Percentiles rank a stretch among this genome's conserved stretches.
phyloP scores from a whole-genome alignment of 2,329 filamentous ascomycete species.

The Coleophoma eucalyptorum region DNA sequence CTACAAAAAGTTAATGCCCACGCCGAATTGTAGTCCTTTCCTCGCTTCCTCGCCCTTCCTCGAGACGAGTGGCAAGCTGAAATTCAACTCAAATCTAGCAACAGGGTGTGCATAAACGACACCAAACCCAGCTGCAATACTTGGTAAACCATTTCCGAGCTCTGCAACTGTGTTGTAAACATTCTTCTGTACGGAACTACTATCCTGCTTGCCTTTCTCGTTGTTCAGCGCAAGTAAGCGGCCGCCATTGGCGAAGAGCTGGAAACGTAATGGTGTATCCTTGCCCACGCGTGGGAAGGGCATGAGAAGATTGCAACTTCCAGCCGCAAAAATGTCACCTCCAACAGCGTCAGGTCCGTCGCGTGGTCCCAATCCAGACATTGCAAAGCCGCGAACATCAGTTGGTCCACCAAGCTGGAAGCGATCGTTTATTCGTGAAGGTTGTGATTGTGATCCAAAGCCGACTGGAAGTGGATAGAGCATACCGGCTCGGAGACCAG shows the following conservation, averaged over 20 bases:
- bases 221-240: constrained; percentile 74
- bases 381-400: constrained; percentile 89
- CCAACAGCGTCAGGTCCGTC: constrained; percentile 84
- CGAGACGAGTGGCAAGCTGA: constrained; percentile 79
- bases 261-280: constrained; percentile 80
- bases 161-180: constrained; percentile 61
- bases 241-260: constrained; percentile 89
- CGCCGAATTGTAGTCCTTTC: constrained; percentile 92
- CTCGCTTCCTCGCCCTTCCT: constrained; percentile 81
- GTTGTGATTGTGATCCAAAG: constrained; percentile 46
- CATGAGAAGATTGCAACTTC: constrained; percentile 78
- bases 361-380: constrained; percentile 83
- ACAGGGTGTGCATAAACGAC: constrained; percentile 93
- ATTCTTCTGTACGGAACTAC: constrained; percentile 17
- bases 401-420: constrained; percentile 94
- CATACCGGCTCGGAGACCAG: constrained; percentile 75
- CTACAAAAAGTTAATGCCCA: constrained; percentile 93
- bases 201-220: constrained; percentile 29
- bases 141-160: constrained; percentile 73
- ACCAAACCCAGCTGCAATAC: constrained; percentile 80
- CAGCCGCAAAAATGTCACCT: constrained; percentile 88
- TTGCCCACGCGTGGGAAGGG: constrained; percentile 79
- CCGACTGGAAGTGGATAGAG: constrained; percentile 76
- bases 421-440: constrained; percentile 86
- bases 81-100: constrained; percentile 93